Conservation (phyloP, 768 basidiomycete species). For the Panaeolus papilionaceus region DNA sequence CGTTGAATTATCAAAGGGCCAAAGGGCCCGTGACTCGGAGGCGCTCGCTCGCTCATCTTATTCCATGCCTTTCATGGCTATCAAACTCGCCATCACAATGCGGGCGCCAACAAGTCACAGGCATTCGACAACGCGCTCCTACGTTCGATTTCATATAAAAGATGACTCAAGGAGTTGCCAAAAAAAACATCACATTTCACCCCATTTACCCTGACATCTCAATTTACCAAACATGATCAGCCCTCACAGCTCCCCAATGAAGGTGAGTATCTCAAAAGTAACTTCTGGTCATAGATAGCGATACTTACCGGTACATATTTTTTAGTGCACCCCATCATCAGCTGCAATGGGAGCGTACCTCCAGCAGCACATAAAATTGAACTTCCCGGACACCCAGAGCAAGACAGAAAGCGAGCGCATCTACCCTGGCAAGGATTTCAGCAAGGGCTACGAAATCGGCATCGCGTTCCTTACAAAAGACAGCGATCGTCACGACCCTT, state of each 20-base stretch:
- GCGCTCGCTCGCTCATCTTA: too few species aligned
- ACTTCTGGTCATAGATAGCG: background rate
- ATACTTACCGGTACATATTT: background rate
- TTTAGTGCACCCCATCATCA: background rate
- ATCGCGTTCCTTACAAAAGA: background rate
- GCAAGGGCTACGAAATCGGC: conserved; percentile 1
- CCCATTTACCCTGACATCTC: background rate
- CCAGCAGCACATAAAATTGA: background rate
- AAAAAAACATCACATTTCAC: background rate
- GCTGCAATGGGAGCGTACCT: background rate
- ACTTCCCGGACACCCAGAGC: background rate
- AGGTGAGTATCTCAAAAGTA: background rate
- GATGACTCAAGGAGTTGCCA: background rate
- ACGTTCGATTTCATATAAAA: background rate
- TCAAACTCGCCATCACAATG: background rate
- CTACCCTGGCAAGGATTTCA: background rate
- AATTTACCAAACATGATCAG: background rate
- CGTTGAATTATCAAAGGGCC: too few species aligned
- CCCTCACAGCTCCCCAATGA: background rate
- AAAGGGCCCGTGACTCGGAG: too few species aligned
- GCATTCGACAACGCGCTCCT: background rate
- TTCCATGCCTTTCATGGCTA: too few species aligned
- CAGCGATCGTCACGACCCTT: background rate
- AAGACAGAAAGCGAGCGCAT: background rate
- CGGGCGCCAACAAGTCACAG: background rate